Evolutionary conservation across 2,329 filamentous ascomycete genomes (phyloP).

Genomic region (Pezizomycotina sp.): DNA sequence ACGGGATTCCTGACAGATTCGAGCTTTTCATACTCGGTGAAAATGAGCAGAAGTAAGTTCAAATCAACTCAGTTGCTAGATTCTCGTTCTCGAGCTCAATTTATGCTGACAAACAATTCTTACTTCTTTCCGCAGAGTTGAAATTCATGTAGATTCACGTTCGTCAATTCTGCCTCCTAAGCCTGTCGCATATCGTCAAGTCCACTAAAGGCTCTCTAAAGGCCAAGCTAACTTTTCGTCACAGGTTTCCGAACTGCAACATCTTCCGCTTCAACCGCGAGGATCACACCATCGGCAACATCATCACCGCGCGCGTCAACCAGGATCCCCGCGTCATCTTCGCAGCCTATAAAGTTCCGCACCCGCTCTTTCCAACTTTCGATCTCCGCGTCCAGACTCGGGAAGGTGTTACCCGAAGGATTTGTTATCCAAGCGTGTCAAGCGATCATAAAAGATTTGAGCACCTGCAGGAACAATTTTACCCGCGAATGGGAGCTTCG

Average conservation of each 20-base stretch:
- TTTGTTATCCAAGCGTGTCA: conserved; percentile 66
- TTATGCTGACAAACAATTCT: not conserved
- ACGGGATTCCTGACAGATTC: conserved; percentile 18
- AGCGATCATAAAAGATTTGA: conserved; percentile 65
- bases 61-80: no score
- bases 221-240: conserved; percentile 3
- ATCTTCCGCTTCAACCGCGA: conserved; percentile 95
- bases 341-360: conserved; percentile 62
- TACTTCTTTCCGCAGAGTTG: conserved; percentile 8
- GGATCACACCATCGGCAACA: conserved; percentile 86
- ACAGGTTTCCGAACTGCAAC: conserved; percentile 76
- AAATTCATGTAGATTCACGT: conserved; percentile 6
- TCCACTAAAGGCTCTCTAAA: not conserved
- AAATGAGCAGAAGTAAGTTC: conserved; percentile 22
- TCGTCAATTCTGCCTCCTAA: no score
- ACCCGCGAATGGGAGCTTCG: conserved; percentile 81
- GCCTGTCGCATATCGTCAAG: no score
- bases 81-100: not conserved
- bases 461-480: conserved; percentile 68
- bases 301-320: conserved; percentile 72
- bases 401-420: conserved; percentile 74
- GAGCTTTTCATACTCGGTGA: conserved; percentile 21
- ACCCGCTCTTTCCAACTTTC: conserved; percentile 37
- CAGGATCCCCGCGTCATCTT: conserved; percentile 71
- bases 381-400: conserved; percentile 75